These are phyloP conservation scores for Botryotinia calthae DNA, from an alignment of 2,329 filamentous ascomycete species.

Conservation along the genomic window DNA sequence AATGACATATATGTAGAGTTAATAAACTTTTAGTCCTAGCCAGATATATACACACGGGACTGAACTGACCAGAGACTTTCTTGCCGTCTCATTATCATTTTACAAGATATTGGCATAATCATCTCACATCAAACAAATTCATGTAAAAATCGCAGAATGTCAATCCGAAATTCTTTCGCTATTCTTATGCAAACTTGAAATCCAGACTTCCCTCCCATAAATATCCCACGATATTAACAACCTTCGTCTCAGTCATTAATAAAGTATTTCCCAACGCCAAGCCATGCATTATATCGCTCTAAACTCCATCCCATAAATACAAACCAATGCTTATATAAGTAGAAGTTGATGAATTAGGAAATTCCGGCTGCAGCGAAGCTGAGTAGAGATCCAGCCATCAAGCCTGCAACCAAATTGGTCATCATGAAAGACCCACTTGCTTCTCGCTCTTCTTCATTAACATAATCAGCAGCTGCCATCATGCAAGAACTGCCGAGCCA, in stretches of 20 bases:
- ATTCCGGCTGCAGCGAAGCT: conserved; percentile 68
- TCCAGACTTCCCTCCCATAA: not conserved
- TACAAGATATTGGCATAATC: not conserved
- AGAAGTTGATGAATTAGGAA: conserved; percentile 2
- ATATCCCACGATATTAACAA: conserved; percentile 1
- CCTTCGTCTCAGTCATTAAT: not conserved
- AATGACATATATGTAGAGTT: not conserved
- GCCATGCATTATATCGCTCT: conserved; percentile 10
- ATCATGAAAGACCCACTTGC: conserved; percentile 94
- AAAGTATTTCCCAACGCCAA: not conserved
- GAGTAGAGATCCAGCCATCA: conserved; percentile 81
- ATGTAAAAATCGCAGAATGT: too few species aligned
- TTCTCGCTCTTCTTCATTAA: conserved; percentile 78
- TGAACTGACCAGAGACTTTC: not conserved
- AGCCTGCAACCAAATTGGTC: conserved; percentile 77
- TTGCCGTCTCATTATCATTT: not conserved
- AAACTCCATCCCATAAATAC: conserved; percentile 11
- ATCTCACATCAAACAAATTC: not conserved
- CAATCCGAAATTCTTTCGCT: not conserved
- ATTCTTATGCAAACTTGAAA: not conserved
- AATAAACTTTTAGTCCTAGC: not conserved
- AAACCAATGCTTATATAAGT: not conserved
- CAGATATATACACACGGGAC: not conserved
- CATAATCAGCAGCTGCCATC: conserved; percentile 83
- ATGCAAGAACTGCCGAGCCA: conserved; percentile 85